phyloP scores from a whole-genome alignment of 805 yeast genomes.

The Ascoidea tarda region DNA sequence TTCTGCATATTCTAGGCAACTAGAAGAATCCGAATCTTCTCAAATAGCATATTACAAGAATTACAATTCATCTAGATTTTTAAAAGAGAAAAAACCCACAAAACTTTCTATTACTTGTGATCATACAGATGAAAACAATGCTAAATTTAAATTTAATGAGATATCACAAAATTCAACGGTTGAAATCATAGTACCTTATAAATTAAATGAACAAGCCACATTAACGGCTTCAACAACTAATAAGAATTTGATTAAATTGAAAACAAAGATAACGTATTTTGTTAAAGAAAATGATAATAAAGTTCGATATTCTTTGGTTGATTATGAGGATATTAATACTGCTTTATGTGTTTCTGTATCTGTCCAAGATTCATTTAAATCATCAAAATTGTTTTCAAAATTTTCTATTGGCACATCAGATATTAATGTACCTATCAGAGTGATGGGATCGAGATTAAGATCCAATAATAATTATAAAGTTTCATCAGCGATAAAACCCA shows the following conservation, averaged over 20 bases:
- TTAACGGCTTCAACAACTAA: conserved; percentile 1
- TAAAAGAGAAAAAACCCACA: background rate
- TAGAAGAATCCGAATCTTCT: background rate
- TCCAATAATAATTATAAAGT: conserved; percentile 21
- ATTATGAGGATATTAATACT: conserved; percentile 27
- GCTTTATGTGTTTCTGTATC: conserved; percentile 53
- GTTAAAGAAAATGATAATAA: conserved; percentile 8
- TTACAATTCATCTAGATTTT: conserved; percentile 4
- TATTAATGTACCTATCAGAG: conserved; percentile 35
- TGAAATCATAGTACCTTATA: conserved; percentile 21
- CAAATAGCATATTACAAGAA: conserved; percentile 5
- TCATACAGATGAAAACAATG: background rate
- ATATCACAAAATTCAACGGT: conserved; percentile 7
- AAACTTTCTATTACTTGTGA: background rate
- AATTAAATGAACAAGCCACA: conserved; percentile 10
- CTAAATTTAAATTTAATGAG: conserved; percentile 1
- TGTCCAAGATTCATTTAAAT: conserved; percentile 65
- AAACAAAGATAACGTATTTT: conserved; percentile 5
- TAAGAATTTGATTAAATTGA: conserved; percentile 6
- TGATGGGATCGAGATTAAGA: conserved; percentile 27
- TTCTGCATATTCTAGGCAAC: conserved; percentile 2
- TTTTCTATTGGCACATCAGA: conserved; percentile 54
- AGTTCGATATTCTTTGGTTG: conserved; percentile 1
- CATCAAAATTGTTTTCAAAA: conserved; percentile 42
- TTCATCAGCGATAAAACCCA: conserved; percentile 16